These are phyloP conservation scores for Colletotrichum sp. DNA, from an alignment of 2,329 filamentous ascomycete species.

Conservation along the genomic window DNA sequence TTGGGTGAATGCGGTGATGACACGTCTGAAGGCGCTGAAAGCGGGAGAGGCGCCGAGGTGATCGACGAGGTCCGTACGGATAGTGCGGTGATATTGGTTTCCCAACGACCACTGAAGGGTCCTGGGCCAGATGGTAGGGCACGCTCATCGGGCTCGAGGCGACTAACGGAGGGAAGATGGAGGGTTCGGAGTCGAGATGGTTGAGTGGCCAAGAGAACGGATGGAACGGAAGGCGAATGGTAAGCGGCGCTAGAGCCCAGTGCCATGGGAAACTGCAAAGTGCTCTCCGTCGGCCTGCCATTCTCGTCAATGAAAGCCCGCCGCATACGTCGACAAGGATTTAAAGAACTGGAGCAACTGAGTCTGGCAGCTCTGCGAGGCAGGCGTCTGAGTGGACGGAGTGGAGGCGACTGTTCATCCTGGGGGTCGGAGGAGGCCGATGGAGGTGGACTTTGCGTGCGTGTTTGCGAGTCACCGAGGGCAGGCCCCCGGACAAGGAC, in stretches of 20 bases:
- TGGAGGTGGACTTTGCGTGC: not conserved
- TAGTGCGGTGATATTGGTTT: not conserved
- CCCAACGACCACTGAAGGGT: not conserved
- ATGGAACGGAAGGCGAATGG: not conserved
- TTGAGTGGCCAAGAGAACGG: conserved; percentile 1
- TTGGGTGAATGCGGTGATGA: not conserved
- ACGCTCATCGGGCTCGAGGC: not conserved
- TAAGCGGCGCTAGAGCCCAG: not conserved
- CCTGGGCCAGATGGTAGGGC: not conserved
- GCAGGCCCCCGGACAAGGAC: not conserved
- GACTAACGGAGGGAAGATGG: not conserved
- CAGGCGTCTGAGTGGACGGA: not conserved
- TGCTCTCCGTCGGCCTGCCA: conserved; percentile 1
- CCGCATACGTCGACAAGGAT: conserved; percentile 1
- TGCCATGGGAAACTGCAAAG: not conserved
- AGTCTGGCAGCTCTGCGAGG: not conserved
- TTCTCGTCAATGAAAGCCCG: not conserved
- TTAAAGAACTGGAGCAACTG: not conserved
- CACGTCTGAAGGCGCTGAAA: conserved; percentile 10
- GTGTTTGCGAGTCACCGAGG: not conserved
- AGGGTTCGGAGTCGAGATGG: not conserved
- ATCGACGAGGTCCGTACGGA: not conserved
- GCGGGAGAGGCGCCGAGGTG: conserved; percentile 11
- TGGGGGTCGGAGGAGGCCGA: conserved; percentile 2
- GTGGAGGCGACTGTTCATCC: not conserved